phyloP scores from a whole-genome alignment of 2,329 filamentous ascomycete species.

The Aspergillus clavatus region DNA sequence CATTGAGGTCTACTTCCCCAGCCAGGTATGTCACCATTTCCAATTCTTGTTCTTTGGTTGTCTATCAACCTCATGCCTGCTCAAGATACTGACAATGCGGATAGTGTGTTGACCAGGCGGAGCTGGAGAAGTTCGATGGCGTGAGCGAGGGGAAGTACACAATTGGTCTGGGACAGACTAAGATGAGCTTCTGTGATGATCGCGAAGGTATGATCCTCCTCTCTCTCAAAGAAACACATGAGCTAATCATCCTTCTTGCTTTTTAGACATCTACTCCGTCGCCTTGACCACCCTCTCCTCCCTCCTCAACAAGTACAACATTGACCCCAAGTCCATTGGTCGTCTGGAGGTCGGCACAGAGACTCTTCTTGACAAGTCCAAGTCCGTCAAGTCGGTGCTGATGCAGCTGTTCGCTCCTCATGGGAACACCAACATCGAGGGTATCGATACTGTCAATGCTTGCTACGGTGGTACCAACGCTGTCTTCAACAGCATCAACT shows the following conservation, averaged over 20 bases:
- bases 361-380: conserved; percentile 83
- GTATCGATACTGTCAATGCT: conserved; percentile 76
- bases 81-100: conserved; percentile 12
- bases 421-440: conserved; percentile 78
- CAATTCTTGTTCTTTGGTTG: neutral
- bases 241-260: conserved; percentile 9
- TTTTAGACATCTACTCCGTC: conserved; percentile 78
- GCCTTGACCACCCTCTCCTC: conserved; percentile 72
- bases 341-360: conserved; percentile 81
- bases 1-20: conserved; percentile 85
- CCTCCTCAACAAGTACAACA: conserved; percentile 76
- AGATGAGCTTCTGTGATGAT: conserved; percentile 90
- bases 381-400: conserved; percentile 81
- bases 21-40: conserved; percentile 75
- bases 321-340: conserved; percentile 72
- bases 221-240: neutral
- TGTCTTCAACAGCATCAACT: conserved; percentile 77
- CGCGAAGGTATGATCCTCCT: conserved; percentile 63
- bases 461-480: conserved; percentile 86
- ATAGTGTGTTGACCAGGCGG: conserved; percentile 77
- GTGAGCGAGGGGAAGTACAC: conserved; percentile 80
- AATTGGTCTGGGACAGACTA: conserved; percentile 84
- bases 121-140: conserved; percentile 83
- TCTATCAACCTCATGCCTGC: conserved; percentile 4
- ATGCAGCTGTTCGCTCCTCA: conserved; percentile 73